Base-by-base conservation (phyloP, 2,329 filamentous ascomycete species). In the Biscogniauxia mediterranea region DNA sequence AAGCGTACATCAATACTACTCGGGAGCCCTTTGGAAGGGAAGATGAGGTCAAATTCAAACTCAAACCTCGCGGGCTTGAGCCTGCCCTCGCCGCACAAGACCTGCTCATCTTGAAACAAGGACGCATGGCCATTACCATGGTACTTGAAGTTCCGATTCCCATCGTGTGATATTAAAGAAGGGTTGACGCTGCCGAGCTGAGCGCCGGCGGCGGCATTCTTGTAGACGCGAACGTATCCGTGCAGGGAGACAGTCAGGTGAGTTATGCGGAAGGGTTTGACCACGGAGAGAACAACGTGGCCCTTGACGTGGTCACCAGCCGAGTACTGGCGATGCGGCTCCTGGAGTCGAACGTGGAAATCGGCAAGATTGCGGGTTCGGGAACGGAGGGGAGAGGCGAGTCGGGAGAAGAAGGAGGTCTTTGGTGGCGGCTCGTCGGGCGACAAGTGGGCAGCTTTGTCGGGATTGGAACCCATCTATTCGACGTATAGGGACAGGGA, bases 1-100 rank as follows among this genome's bases (percentile, higher is more conserved):
- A 55, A 69, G 52, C 91, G 73, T 84, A 97, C 94, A 78, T 96
- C 93, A 72, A 99, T 94, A 75, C 94, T 97, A 76, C 92, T 97
- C n/a, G 91, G 91, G 61, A 95, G 77, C 5, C 84, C 85, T 68
- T 86, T 84, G 55, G 83, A 80, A 1, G 89, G 89, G 66, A 92
- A 91, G 60, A 88, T 79, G 64, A 92, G 77, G 69, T 91, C 86
- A 68, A 92, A 92, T 62, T 90, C 87, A 75, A 95, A 95, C 74
- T 93, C 88, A 72, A 92, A 94, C 67, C 85, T 85, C 49, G 90
- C 89, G 54, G 89, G 83, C 56, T 90, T 87, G 42, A 95, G 78
- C 69, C 88, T 84, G 15, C 91, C 91, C 69, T 93, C 90, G 21
- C 90, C 91, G 71, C 90, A 93, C 42, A 95, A 78, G 15, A 92